phyloP scores from a whole-genome alignment of 2,329 filamentous ascomycete species.

The Penicillium freii region DNA sequence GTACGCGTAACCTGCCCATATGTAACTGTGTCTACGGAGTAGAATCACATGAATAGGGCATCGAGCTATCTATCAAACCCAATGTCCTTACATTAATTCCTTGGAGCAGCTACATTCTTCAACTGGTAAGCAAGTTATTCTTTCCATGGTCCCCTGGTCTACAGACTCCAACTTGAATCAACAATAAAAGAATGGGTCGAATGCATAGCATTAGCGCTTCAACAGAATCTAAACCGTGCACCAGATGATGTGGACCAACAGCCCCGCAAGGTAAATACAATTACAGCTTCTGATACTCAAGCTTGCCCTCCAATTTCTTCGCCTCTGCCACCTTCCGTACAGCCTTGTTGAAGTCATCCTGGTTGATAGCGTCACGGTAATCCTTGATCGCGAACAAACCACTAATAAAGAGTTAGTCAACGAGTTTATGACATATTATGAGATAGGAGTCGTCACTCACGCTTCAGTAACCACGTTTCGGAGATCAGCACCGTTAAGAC shows the following conservation, averaged over 20 bases:
- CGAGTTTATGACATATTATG: background rate
- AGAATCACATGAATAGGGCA: background rate
- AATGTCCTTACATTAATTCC: background rate
- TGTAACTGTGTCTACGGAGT: background rate
- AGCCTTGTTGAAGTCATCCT: slow-evolving; percentile 99
- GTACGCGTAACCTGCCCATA: slow-evolving; percentile 1
- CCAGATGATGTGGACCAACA: slow-evolving; percentile 5
- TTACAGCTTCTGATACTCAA: slow-evolving; percentile 83
- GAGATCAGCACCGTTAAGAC: slow-evolving; percentile 94
- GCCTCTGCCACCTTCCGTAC: slow-evolving; percentile 95
- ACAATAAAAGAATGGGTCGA: background rate
- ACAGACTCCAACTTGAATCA: background rate
- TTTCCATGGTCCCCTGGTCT: background rate
- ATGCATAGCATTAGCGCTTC: slow-evolving; percentile 18
- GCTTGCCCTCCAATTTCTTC: slow-evolving; percentile 98
- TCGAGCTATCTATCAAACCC: background rate
- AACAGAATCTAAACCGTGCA: slow-evolving; percentile 11
- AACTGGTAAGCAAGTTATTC: background rate
- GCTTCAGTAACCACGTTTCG: slow-evolving; percentile 98
- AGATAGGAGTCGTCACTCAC: slow-evolving; percentile 58
- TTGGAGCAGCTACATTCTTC: background rate
- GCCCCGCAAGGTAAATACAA: slow-evolving; percentile 21
- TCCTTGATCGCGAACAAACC: slow-evolving; percentile 98
- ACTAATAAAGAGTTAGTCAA: slow-evolving; percentile 48
- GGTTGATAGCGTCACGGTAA: slow-evolving; percentile 91